Conservation (phyloP, 1,284 basidiomycete genomes). For the Athelia psychrophila region DNA sequence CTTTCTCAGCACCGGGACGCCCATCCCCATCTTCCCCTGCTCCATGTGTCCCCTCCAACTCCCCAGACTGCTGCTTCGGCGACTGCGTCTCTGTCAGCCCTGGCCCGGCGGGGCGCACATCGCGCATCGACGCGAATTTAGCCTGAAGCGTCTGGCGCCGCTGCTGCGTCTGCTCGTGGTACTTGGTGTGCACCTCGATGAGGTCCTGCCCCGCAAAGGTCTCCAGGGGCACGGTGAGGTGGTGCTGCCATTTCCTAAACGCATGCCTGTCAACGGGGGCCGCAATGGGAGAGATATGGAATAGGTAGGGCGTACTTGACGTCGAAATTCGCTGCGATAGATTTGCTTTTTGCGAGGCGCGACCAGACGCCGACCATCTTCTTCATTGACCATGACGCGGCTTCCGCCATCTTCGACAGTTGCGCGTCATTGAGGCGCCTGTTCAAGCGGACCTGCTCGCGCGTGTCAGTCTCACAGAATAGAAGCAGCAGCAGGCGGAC, state of each 20-base stretch:
- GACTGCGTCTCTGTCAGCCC: not conserved
- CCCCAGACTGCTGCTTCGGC: no score
- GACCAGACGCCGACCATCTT: not conserved
- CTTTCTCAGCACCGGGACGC: no score
- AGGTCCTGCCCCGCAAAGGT: not conserved
- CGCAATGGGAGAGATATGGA: not conserved
- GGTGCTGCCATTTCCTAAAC: constrained; percentile 1
- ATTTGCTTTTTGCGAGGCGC: not conserved
- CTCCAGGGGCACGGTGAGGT: not conserved
- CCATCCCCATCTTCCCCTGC: no score
- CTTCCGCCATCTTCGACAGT: not conserved
- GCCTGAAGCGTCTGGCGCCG: not conserved
- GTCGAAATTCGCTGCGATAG: not conserved
- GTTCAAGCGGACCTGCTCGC: not conserved
- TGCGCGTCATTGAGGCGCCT: not conserved
- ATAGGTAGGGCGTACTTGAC: not conserved
- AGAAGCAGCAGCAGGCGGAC: not conserved
- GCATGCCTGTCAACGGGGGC: not conserved
- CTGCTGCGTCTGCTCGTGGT: not conserved
- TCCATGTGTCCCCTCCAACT: no score
- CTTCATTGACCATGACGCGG: not conserved
- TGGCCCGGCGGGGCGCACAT: not conserved
- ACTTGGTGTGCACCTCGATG: not conserved
- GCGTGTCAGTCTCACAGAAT: not conserved
- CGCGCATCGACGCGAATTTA: not conserved